Evolutionary conservation across 352 stramenopile genomes (phyloP), one percentile per base, ranked within the genome.

Genomic region (Phytophthora chlamydospora): DNA sequence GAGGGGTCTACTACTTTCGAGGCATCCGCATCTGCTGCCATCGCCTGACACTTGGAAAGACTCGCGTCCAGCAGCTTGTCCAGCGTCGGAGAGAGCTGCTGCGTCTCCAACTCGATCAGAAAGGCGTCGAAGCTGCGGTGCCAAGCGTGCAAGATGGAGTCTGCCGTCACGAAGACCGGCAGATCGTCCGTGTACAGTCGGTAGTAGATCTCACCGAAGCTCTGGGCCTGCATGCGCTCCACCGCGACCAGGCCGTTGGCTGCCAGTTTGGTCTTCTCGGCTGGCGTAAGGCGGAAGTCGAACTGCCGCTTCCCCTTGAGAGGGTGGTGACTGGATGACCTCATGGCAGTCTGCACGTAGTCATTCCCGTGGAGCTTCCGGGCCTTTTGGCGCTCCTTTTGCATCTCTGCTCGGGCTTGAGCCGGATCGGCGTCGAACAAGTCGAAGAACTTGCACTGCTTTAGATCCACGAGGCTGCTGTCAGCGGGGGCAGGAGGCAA

Each of bases 131-230:
- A 77, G 49, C 59, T 74, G 35, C 65, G 60, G 35, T 72, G 69
- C 60, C 65, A 78, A 6, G 65, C 68, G 45, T 77, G 68, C 14
- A 77, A 57, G 27, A 72, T 62, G 35, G 69, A 72, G 40, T 75
- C 69, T 11, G 65, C 47, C 9, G 64, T 78, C 39, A 75, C 55
- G 31, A 68, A 78, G 21, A 75, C 55, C 11, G 65, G 69, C 39
- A 78, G 53, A 13, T 75, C 59, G 19, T 78, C 60, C 10, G 59
- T 45, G 34, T 75, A 73, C 2, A 78, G 38, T 2, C 39, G 36
- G 34, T 75, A 74, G 32, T 78, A 73, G 17, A 66, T 53, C 34
- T 67, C 43, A 2, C 45, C 65, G 45, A 78, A 75, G 16, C 55
- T 70, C 31, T 63, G 17, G 6, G 24, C 31, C 4, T 45, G 13